phyloP scores from a whole-genome alignment of 129 eudicot genomes.

The Escallonia herrerae region DNA sequence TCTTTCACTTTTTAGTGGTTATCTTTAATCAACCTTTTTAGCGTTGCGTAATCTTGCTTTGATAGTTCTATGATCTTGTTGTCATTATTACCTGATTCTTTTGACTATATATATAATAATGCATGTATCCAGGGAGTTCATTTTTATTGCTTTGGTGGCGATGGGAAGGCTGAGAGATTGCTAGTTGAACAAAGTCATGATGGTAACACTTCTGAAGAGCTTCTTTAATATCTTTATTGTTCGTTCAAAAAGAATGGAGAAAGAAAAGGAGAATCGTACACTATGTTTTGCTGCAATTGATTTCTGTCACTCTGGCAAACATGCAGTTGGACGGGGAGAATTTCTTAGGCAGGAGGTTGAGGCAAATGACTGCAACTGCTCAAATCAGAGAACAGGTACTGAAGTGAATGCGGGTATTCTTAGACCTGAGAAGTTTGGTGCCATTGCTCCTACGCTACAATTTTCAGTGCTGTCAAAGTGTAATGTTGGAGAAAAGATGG shows the following conservation, averaged over 20 bases:
- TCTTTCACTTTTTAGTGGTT: background rate
- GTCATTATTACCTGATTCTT: background rate
- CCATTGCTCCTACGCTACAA: slow-evolving; percentile 6
- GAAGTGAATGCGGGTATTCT: slow-evolving; percentile 7
- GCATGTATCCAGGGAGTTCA: slow-evolving; percentile 20
- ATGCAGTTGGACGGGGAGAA: slow-evolving; percentile 21
- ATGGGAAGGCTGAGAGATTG: slow-evolving; percentile 19
- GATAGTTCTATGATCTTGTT: background rate
- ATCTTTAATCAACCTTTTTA: background rate
- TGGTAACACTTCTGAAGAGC: slow-evolving; percentile 22
- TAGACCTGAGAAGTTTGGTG: slow-evolving; percentile 8
- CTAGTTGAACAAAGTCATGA: slow-evolving; percentile 15
- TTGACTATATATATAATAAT: background rate
- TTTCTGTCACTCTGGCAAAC: slow-evolving; percentile 1
- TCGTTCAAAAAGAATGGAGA: background rate
- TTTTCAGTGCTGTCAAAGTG: slow-evolving; percentile 3
- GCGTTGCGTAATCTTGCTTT: background rate
- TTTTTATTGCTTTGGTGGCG: slow-evolving; percentile 17
- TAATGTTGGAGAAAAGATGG: slow-evolving; percentile 15
- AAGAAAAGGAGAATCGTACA: background rate
- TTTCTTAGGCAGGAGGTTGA: slow-evolving; percentile 6
- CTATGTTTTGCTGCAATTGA: background rate
- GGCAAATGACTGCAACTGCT: slow-evolving; percentile 6
- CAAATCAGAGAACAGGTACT: slow-evolving; percentile 8
- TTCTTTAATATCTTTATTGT: background rate